phyloP scores from a whole-genome alignment of 1,284 basidiomycete species.

The Golubevia sp. region DNA sequence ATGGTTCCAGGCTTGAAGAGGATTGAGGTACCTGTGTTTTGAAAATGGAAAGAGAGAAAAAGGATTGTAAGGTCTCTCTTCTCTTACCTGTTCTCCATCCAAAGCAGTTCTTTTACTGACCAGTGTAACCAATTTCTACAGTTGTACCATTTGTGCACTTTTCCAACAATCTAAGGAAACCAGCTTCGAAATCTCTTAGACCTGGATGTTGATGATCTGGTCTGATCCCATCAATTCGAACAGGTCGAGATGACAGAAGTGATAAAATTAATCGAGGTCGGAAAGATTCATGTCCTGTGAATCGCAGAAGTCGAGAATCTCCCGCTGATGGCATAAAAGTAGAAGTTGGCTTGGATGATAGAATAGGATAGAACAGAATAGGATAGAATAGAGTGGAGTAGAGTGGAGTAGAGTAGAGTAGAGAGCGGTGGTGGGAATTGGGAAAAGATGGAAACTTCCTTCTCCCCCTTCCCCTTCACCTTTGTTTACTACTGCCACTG shows the following conservation, averaged over 20 bases:
- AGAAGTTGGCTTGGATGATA: too few species aligned
- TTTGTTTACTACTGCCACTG: too few species aligned
- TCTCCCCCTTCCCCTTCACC: too few species aligned
- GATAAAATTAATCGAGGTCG: slow-evolving; percentile 84
- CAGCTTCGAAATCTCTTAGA: slow-evolving; percentile 91
- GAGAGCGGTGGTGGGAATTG: too few species aligned
- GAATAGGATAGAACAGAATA: slow-evolving; percentile 1
- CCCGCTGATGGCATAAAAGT: too few species aligned
- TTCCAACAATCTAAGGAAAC: slow-evolving; percentile 83
- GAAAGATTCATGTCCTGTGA: slow-evolving; percentile 80
- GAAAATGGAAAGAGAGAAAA: not conserved
- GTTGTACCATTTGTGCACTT: slow-evolving; percentile 92
- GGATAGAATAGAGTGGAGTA: slow-evolving; percentile 1
- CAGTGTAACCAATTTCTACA: slow-evolving; percentile 95
- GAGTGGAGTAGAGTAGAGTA: not conserved
- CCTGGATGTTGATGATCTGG: slow-evolving; percentile 92
- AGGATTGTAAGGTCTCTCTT: too few species aligned
- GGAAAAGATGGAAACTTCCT: too few species aligned
- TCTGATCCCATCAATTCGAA: slow-evolving; percentile 86
- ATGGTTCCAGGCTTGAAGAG: slow-evolving; percentile 51
- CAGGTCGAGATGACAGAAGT: slow-evolving; percentile 81
- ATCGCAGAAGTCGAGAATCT: too few species aligned
- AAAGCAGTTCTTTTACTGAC: not conserved
- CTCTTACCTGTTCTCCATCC: not conserved
- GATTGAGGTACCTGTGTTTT: slow-evolving; percentile 47